Conservation (phyloP, 2,329 filamentous ascomycete genomes). For the Ambrosiella beaveri region DNA sequence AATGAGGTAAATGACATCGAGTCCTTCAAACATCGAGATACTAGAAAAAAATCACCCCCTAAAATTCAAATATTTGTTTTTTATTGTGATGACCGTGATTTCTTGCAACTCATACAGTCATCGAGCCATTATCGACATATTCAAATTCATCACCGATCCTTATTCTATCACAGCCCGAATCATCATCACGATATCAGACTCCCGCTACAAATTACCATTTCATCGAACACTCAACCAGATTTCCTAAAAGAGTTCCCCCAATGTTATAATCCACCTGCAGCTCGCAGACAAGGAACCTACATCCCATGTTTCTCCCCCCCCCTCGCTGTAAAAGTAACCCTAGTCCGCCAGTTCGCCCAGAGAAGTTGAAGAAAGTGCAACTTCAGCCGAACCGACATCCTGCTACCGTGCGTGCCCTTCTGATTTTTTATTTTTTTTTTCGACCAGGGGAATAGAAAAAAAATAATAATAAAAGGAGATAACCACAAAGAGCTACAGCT, state of each 20-base stretch:
- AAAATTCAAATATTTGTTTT: no score
- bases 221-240: not conserved
- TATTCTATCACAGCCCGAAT: no score
- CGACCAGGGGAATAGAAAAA: no score
- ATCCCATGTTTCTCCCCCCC: not conserved
- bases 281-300: not conserved
- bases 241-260: not conserved
- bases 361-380: not conserved
- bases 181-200: not conserved
- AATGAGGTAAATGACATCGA: no score
- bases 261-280: not conserved
- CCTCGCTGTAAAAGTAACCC: not conserved
- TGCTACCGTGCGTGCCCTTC: not conserved
- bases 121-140: no score
- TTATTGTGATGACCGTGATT: no score
- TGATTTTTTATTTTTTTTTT: not conserved
- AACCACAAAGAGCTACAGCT: no score
- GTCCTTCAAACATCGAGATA: no score
- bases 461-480: no score
- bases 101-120: no score
- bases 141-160: no score
- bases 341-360: not conserved
- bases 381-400: constrained; percentile 1
- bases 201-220: not conserved
- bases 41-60: no score